A percentile compares a stretch with the other conserved stretches of the same genome.
Evolutionary conservation across 2,329 filamentous ascomycete genomes (phyloP).

Genomic region (Fonsecaea nubica): DNA sequence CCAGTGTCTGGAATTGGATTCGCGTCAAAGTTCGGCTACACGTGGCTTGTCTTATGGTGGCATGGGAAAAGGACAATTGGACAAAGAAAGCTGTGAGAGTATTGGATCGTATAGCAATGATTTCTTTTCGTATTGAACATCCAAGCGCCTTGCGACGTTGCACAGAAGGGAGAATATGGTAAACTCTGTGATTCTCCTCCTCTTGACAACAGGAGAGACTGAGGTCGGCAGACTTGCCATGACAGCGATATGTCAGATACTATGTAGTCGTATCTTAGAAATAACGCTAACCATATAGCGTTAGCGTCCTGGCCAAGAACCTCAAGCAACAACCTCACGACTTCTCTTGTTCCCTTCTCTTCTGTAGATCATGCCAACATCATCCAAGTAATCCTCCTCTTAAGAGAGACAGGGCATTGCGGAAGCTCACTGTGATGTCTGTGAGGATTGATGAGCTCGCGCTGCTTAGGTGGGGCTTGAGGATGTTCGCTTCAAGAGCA

Average conservation of each 20-base stretch:
- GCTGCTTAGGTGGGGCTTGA: neutral
- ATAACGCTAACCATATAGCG: slow-evolving; percentile 19
- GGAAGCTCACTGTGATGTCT: neutral
- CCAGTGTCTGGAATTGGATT: neutral
- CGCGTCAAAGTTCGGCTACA: neutral
- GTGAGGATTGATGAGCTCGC: neutral
- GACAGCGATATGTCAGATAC: neutral
- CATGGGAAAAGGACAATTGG: neutral
- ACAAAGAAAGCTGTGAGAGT: neutral
- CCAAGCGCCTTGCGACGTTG: neutral
- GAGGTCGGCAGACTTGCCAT: neutral
- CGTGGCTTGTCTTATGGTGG: neutral
- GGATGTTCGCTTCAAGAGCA: neutral
- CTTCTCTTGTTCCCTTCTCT: slow-evolving; percentile 4
- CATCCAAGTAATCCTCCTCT: slow-evolving; percentile 2
- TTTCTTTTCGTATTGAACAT: neutral
- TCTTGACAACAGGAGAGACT: neutral
- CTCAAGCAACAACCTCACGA: slow-evolving; percentile 4
- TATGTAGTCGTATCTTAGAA: neutral
- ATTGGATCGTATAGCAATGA: neutral
- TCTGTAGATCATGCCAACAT: neutral
- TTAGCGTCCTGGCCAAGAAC: slow-evolving; percentile 7
- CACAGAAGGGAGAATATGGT: neutral
- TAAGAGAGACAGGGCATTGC: neutral
- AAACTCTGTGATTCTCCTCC: neutral